Percentiles rank a stretch among this genome's conserved stretches.
phyloP scores from a whole-genome alignment of 768 basidiomycete genomes.

The Dioszegia hungarica region DNA sequence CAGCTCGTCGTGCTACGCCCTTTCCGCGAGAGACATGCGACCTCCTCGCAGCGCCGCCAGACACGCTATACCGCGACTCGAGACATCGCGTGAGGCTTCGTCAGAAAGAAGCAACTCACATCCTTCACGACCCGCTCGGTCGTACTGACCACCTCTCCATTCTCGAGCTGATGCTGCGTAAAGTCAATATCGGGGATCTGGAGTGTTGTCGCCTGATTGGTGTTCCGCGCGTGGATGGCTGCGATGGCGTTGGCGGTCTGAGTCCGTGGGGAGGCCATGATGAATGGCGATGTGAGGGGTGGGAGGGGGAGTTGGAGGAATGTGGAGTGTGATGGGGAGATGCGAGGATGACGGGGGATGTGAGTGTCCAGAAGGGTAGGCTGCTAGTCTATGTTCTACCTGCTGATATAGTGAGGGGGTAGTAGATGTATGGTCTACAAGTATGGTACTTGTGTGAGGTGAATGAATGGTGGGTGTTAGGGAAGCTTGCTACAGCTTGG shows the following conservation, averaged over 20 bases:
- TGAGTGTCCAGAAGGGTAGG: background rate
- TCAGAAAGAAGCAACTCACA: constrained; percentile 61
- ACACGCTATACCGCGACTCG: too few relatives aligned
- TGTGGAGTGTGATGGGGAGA: background rate
- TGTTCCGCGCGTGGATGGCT: constrained; percentile 37
- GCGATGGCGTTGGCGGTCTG: constrained; percentile 43
- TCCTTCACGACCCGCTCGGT: constrained; percentile 96
- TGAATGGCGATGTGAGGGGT: background rate
- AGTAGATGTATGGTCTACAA: background rate
- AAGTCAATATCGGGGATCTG: constrained; percentile 66
- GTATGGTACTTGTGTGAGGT: background rate
- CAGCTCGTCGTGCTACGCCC: too few relatives aligned
- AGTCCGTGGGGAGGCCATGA: constrained; percentile 37
- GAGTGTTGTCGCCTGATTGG: constrained; percentile 38
- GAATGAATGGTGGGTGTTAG: background rate
- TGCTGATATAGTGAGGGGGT: too few relatives aligned
- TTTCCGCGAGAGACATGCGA: background rate
- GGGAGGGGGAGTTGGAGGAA: background rate
- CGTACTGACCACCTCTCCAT: constrained; percentile 84
- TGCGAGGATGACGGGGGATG: background rate
- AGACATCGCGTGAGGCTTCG: too few relatives aligned
- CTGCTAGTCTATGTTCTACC: background rate
- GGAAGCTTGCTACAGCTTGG: background rate
- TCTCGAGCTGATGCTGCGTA: constrained; percentile 85
- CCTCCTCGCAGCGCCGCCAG: too few relatives aligned